Base-by-base conservation (phyloP, 306 rosid genomes). In the Lotus japonicus region DNA sequence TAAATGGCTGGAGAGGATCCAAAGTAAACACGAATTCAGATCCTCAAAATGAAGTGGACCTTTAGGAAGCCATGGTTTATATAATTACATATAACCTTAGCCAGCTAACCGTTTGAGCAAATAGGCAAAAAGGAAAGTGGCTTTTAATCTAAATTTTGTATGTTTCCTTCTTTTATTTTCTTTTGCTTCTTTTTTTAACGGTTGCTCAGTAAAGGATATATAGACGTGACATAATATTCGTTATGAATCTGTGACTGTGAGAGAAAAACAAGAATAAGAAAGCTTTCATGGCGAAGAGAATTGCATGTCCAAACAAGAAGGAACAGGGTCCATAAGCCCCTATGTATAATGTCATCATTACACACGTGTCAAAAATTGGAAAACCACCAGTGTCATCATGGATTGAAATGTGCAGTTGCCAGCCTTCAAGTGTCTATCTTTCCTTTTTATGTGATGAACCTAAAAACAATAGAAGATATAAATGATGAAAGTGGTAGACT, bases 301-400 rank as follows among this genome's bases (percentile, higher is more conserved):
- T 50, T 70, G n/a, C n/a, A n/a, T n/a, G 83, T 82, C 77, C n/a
- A n/a, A n/a, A n/a, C n/a, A n/a, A n/a, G 70, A 76, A 76, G 26
- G 26, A 21, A 21, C 26, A 62, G 71, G 81, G 62, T 80, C 53
- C 14, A 33, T 66, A 44, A 62, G 66, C 18, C 87, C 33, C 2
- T 26, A 69, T 62, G 78, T 76, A 77, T 28, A 74, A 39, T 44
- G 80, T 51, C 83, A 80, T 86, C 55, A 82, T 82, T 80, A 69
- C 66, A 75, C 84, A 83, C 89, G 86, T 84, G 89, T 73, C 86
- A 21, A 65, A 77, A 78, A 77, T 43, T 52, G 44, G 36, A 55
- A 35, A 73, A 59, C 43, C 39, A 62, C 72, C 52, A 69, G 59
- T 58, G 83, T 74, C 79, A 77, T 50, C 64, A 76, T 84, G 62